A percentile compares a stretch with the other conserved stretches of the same genome.
These are phyloP conservation scores for Alternaria hordeiaustralica DNA, from an alignment of 2,329 filamentous ascomycete genomes.

Conservation along the genomic window DNA sequence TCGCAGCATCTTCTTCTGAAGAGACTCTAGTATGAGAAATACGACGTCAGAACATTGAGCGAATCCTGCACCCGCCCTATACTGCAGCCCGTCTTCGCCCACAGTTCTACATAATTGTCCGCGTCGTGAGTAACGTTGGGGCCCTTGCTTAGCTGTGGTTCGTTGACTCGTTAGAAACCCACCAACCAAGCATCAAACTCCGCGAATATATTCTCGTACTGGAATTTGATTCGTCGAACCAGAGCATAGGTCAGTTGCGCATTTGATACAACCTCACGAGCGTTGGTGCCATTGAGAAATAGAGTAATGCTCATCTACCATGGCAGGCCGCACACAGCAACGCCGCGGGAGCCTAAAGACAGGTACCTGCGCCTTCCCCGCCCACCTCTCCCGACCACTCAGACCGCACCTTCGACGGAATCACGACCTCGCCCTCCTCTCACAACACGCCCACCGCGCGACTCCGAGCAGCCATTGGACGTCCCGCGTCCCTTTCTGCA, in stretches of 20 bases:
- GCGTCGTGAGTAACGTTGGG: constrained; percentile 21
- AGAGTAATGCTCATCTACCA: constrained; percentile 17
- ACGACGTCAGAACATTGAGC: background rate
- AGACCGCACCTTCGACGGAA: constrained; percentile 42
- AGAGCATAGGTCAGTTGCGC: constrained; percentile 21
- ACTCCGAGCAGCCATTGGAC: constrained; percentile 35
- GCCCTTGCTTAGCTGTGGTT: constrained; percentile 26
- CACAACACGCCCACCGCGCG: constrained; percentile 35
- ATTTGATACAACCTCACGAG: constrained; percentile 5
- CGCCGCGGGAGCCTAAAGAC: constrained; percentile 5
- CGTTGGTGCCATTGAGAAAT: constrained; percentile 7
- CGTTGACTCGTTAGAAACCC: constrained; percentile 22
- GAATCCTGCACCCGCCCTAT: background rate
- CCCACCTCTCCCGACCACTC: constrained; percentile 40
- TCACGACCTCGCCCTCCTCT: constrained; percentile 39
- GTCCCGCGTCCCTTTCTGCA: constrained; percentile 25
- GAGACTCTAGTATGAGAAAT: background rate
- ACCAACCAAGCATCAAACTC: constrained; percentile 24
- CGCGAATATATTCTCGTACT: constrained; percentile 17
- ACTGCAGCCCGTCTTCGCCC: constrained; percentile 3
- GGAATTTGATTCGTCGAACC: constrained; percentile 22
- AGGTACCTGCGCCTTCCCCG: constrained; percentile 21
- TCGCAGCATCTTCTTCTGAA: constrained; percentile 5
- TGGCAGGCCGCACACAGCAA: constrained; percentile 17
- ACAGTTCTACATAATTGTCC: background rate